Conservation (phyloP, 1,284 basidiomycete genomes). For the Cutaneotrichosporon dermatis region DNA sequence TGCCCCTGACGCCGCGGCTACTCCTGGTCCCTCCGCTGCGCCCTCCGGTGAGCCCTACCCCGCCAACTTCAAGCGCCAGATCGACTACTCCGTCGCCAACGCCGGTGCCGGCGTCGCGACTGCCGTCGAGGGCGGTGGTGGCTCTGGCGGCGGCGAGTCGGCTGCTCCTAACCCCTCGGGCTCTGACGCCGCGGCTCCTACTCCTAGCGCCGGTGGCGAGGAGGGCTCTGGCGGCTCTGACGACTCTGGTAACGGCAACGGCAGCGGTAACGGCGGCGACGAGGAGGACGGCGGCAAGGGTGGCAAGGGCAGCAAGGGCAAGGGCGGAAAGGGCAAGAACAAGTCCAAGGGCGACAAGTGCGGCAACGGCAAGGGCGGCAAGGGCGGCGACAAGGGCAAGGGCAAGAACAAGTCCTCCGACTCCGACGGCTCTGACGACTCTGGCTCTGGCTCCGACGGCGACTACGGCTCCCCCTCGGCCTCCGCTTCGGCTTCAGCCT, state of each 20-base stretch:
- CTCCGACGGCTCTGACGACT: background rate
- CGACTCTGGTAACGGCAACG: too few species aligned
- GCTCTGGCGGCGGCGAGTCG: background rate
- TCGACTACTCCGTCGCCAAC: background rate
- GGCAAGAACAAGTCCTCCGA: background rate
- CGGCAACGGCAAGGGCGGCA: background rate
- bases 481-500: background rate
- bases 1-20: background rate
- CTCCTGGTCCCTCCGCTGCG: background rate
- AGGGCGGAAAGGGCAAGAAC: background rate
- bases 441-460: too few species aligned
- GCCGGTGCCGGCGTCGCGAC: too few species aligned
- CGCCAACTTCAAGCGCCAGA: background rate
- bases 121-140: too few species aligned
- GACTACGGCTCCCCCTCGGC: background rate
- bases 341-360: background rate
- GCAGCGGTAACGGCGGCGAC: background rate
- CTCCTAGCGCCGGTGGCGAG: background rate
- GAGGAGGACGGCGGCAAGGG: background rate
- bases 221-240: too few species aligned
- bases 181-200: background rate
- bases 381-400: background rate
- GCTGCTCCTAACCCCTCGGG: background rate
- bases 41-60: background rate
- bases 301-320: background rate